A percentile compares a stretch with the other conserved stretches of the same genome.
phyloP scores from a whole-genome alignment of 352 stramenopile species.

The Lagenidium giganteum region DNA sequence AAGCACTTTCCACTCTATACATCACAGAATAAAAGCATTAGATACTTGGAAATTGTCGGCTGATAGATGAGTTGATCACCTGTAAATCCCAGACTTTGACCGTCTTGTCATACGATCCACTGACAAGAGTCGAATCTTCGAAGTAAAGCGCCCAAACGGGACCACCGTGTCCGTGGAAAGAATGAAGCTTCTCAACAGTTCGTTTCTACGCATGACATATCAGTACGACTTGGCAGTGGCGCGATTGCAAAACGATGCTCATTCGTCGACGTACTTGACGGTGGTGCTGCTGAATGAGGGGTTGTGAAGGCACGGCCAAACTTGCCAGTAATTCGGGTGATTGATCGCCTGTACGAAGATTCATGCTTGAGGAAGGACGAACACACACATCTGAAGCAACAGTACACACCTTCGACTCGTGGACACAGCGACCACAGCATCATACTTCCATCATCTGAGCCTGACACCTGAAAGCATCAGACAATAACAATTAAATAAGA shows the following conservation, averaged over 20 bases:
- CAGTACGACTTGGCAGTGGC: neutral
- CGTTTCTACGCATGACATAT: too few species aligned
- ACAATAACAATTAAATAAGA: neutral
- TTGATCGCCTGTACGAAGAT: too few species aligned
- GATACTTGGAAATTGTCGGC: neutral
- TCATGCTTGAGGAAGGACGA: too few species aligned
- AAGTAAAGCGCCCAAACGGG: constrained; percentile 23
- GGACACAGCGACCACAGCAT: constrained; percentile 25
- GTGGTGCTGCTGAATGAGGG: constrained; percentile 24
- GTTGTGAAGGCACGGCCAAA: neutral
- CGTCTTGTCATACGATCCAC: constrained; percentile 32
- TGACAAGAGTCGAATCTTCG: constrained; percentile 13
- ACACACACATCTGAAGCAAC: neutral
- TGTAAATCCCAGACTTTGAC: constrained; percentile 28
- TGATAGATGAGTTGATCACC: constrained; percentile 6
- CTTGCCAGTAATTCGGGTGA: neutral
- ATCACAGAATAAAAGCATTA: neutral
- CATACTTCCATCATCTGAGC: constrained; percentile 26
- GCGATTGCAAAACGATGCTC: neutral
- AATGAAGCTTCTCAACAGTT: constrained; percentile 23
- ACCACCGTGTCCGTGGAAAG: constrained; percentile 24
- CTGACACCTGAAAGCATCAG: constrained; percentile 16
- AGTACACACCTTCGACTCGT: constrained; percentile 8
- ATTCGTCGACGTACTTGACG: constrained; percentile 6
- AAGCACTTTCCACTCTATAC: constrained; percentile 17